A percentile compares a stretch with the other conserved stretches of the same genome.
These are phyloP conservation scores for Cytospora piceicola DNA, from an alignment of 2,329 filamentous ascomycete species.

Conservation along the genomic window DNA sequence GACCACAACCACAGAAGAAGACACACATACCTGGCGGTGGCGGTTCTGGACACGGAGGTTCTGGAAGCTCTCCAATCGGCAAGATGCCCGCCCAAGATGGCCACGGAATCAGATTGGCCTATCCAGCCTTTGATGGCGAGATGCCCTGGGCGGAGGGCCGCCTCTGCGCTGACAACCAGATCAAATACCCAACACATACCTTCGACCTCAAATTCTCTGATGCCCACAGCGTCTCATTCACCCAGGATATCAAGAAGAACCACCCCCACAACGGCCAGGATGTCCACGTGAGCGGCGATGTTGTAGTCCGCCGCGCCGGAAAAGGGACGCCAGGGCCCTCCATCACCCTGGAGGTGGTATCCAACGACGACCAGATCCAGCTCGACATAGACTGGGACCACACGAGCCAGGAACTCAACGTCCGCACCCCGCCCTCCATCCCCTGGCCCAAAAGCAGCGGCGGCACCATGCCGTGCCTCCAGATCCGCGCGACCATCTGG, in stretches of 20 bases:
- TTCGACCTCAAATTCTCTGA: constrained; percentile 43
- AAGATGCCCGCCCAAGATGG: constrained; percentile 31
- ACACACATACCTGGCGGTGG: constrained; percentile 16
- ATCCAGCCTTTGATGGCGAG: constrained; percentile 36
- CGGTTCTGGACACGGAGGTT: neutral
- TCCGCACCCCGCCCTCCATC: constrained; percentile 45
- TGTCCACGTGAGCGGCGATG: constrained; percentile 49
- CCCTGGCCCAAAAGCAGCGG: constrained; percentile 20
- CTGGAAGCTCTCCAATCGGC: constrained; percentile 13
- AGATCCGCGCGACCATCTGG: constrained; percentile 52
- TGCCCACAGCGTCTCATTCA: constrained; percentile 44
- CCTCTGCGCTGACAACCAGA: constrained; percentile 34
- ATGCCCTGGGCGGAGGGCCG: constrained; percentile 30
- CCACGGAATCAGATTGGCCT: constrained; percentile 33
- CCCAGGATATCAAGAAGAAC: constrained; percentile 42
- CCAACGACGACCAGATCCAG: constrained; percentile 49
- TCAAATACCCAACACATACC: constrained; percentile 37
- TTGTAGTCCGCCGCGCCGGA: constrained; percentile 48
- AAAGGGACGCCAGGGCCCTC: constrained; percentile 41
- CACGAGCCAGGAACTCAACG: constrained; percentile 43
- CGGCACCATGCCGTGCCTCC: constrained; percentile 47
- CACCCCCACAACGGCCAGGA: constrained; percentile 34
- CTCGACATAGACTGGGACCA: constrained; percentile 42
- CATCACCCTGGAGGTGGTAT: constrained; percentile 49
- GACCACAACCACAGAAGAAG: constrained; percentile 22